These are phyloP conservation scores for Neonectria magnoliae DNA, from an alignment of 2,329 filamentous ascomycete species.

Conservation along the genomic window DNA sequence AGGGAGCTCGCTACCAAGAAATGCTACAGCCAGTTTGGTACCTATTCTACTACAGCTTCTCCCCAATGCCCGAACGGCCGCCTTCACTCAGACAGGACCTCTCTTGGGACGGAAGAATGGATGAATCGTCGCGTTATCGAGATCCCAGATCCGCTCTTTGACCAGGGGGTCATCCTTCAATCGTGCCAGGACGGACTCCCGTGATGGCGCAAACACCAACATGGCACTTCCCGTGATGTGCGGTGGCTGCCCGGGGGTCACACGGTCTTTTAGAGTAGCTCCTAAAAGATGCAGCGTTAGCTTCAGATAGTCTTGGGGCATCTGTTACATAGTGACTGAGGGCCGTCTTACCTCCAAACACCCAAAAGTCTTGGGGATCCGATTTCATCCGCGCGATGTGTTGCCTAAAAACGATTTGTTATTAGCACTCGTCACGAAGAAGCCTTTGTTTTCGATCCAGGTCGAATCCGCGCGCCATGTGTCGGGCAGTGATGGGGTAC, in stretches of 20 bases:
- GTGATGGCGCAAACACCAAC: constrained; percentile 8
- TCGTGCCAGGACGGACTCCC: constrained; percentile 10
- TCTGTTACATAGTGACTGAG: neutral
- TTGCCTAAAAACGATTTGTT: neutral
- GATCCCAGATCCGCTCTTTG: constrained; percentile 13
- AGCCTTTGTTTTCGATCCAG: neutral
- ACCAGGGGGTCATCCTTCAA: constrained; percentile 16
- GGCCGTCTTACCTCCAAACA: constrained; percentile 14
- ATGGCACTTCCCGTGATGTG: constrained; percentile 19
- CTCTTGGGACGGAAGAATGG: constrained; percentile 12
- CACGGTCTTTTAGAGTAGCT: constrained; percentile 13
- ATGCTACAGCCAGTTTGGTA: neutral
- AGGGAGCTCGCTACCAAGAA: neutral
- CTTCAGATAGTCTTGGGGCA: neutral
- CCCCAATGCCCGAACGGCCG: neutral
- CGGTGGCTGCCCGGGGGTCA: constrained; percentile 7
- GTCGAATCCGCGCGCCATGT: neutral
- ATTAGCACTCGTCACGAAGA: constrained; percentile 2
- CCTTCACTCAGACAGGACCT: neutral
- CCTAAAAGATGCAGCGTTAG: constrained; percentile 9
- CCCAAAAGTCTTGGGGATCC: constrained; percentile 17
- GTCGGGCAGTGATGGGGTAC: neutral
- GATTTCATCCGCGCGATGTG: constrained; percentile 14
- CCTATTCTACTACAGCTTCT: neutral
- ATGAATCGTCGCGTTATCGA: constrained; percentile 16